These are phyloP conservation scores for Bullera alba DNA, from an alignment of 768 basidiomycete genomes.

Conservation along the genomic window DNA sequence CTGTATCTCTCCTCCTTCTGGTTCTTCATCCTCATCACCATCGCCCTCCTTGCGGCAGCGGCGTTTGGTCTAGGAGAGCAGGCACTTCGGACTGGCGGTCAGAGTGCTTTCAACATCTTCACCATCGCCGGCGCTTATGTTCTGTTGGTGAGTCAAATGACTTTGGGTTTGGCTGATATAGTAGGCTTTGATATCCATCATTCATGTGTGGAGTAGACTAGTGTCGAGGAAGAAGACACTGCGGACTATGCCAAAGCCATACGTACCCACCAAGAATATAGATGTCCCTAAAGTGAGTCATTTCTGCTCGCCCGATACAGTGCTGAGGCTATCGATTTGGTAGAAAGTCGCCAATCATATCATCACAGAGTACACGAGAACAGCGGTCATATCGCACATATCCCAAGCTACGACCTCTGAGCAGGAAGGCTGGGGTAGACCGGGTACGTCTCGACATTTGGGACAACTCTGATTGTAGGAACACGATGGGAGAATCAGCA, in stretches of 20 bases:
- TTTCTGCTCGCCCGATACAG: not conserved
- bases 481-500: constrained; percentile 36
- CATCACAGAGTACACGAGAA: constrained; percentile 41
- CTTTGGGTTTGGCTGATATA: not conserved
- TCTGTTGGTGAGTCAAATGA: constrained; percentile 30
- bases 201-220: constrained; percentile 28
- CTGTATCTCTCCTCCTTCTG: constrained; percentile 37
- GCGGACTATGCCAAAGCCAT: constrained; percentile 45
- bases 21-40: constrained; percentile 24
- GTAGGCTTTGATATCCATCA: constrained; percentile 23
- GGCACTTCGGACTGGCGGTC: constrained; percentile 18
- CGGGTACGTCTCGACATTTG: constrained; percentile 20
- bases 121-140: constrained; percentile 35
- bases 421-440: constrained; percentile 46
- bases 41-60: constrained; percentile 20
- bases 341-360: constrained; percentile 43
- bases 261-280: constrained; percentile 43
- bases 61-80: constrained; percentile 35
- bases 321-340: not conserved
- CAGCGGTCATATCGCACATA: constrained; percentile 45
- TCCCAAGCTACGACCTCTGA: constrained; percentile 43
- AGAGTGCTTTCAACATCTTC: constrained; percentile 40
- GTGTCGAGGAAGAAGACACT: constrained; percentile 30
- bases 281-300: constrained; percentile 40
- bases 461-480: constrained; percentile 8